Conservation (phyloP, 225 moss, liverwort and hornwort genomes). For the Pseudoscleropodium purum region DNA sequence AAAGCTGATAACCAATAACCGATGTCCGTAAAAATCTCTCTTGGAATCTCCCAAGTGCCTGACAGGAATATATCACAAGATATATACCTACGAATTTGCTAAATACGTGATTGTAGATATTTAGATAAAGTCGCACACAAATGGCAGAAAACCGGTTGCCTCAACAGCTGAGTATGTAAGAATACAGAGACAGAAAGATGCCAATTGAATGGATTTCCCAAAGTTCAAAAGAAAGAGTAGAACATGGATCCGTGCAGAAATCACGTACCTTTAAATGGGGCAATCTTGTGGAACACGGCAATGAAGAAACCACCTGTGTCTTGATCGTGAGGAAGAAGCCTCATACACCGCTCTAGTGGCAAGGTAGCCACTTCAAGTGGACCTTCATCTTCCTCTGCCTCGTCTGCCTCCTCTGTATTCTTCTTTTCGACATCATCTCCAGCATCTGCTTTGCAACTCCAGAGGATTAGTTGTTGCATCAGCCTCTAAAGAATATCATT, state of each 20-base stretch:
- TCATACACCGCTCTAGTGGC: conserved; percentile 87
- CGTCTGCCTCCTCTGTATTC: conserved; percentile 33
- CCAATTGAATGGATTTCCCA: background rate
- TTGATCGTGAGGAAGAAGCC: conserved; percentile 89
- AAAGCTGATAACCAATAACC: background rate
- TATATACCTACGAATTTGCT: background rate
- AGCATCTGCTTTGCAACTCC: conserved; percentile 1
- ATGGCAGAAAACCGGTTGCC: background rate
- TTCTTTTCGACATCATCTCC: conserved; percentile 26
- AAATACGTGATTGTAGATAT: background rate
- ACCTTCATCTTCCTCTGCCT: conserved; percentile 35
- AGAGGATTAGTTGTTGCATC: background rate
- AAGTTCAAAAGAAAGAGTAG: background rate
- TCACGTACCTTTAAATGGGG: conserved; percentile 53
- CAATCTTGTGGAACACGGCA: conserved; percentile 71
- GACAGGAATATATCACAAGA: background rate
- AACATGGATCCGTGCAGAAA: background rate
- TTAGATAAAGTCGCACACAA: background rate
- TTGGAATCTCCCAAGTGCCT: background rate
- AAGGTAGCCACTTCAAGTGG: conserved; percentile 65
- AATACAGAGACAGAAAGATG: background rate
- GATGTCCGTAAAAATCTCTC: background rate
- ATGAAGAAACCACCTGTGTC: conserved; percentile 95
- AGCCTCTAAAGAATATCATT: background rate
- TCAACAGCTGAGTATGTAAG: background rate